These are phyloP conservation scores for Angomonas ambiguus DNA, from an alignment of 208 protist genomes.

Conservation along the genomic window DNA sequence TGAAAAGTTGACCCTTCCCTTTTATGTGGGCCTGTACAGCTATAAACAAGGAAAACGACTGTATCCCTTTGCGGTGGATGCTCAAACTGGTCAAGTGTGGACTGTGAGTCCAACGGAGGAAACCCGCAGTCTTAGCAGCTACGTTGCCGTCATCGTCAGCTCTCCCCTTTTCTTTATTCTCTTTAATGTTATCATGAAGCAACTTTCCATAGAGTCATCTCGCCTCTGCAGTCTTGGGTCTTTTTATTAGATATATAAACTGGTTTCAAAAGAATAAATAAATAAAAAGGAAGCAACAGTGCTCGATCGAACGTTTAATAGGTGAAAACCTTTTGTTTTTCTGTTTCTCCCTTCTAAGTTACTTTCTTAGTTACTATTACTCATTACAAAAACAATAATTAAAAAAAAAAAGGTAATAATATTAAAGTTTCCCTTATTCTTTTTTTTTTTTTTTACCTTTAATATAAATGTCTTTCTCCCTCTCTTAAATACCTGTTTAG, in stretches of 20 bases:
- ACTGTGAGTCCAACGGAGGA: background rate
- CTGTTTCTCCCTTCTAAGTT: background rate
- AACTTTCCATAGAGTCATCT: background rate
- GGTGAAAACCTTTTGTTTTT: background rate
- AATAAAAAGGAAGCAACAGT: background rate
- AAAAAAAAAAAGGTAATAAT: too few relatives aligned
- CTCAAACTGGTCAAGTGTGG: conserved; percentile 27
- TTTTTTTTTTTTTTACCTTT: background rate
- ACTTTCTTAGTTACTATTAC: too few relatives aligned
- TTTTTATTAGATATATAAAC: background rate
- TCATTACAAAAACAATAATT: background rate
- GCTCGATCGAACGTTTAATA: background rate
- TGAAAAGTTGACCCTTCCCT: conserved; percentile 17
- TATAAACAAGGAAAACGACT: conserved; percentile 21
- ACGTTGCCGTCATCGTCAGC: conserved; percentile 17
- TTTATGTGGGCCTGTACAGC: conserved; percentile 23
- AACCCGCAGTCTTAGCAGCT: background rate
- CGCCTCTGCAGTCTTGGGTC: background rate
- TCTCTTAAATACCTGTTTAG: too few relatives aligned
- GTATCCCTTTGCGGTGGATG: conserved; percentile 31
- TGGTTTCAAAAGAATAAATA: background rate
- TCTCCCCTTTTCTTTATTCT: conserved; percentile 30
- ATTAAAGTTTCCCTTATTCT: too few relatives aligned
- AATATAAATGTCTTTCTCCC: too few relatives aligned
- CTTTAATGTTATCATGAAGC: conserved; percentile 15